These are phyloP conservation scores for Penicillium sp. DNA, from an alignment of 2,329 filamentous ascomycete genomes.

Conservation along the genomic window DNA sequence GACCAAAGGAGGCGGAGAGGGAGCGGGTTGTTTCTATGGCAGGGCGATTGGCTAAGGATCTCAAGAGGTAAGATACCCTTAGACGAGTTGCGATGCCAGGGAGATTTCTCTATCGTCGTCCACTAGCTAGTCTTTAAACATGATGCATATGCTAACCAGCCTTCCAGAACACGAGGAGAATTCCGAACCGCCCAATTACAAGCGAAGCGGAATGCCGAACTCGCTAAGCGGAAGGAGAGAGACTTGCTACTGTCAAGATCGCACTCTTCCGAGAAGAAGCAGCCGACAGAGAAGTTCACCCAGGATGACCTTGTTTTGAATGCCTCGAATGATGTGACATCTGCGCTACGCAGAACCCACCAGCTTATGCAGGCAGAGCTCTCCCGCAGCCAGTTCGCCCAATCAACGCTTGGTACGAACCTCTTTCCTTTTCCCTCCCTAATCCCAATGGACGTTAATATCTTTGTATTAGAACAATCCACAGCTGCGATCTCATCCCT, in stretches of 20 bases:
- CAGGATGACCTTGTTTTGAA: slow-evolving; percentile 71
- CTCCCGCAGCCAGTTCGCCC: slow-evolving; percentile 80
- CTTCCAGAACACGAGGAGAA: slow-evolving; percentile 55
- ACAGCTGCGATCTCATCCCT: slow-evolving; percentile 79
- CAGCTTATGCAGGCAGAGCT: slow-evolving; percentile 82
- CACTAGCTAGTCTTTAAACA: background rate
- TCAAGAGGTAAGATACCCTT: slow-evolving; percentile 60
- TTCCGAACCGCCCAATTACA: slow-evolving; percentile 81
- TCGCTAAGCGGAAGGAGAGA: slow-evolving; percentile 72
- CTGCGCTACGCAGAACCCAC: slow-evolving; percentile 79
- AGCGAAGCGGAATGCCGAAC: slow-evolving; percentile 71
- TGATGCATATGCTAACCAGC: slow-evolving; percentile 6
- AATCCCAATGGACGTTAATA: slow-evolving; percentile 1
- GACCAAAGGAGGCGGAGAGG: slow-evolving; percentile 61
- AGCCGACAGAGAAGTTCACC: slow-evolving; percentile 52
- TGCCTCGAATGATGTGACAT: slow-evolving; percentile 79
- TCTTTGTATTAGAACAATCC: slow-evolving; percentile 59
- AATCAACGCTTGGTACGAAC: slow-evolving; percentile 67
- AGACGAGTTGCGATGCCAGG: background rate
- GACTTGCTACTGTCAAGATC: slow-evolving; percentile 66
- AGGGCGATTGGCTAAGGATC: slow-evolving; percentile 65
- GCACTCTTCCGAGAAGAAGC: slow-evolving; percentile 26
- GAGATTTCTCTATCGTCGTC: background rate
- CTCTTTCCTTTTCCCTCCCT: background rate
- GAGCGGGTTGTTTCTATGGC: slow-evolving; percentile 65